Evolutionary conservation across 2,329 filamentous ascomycete species (phyloP).

Genomic region (Aspergillus brasiliensis): DNA sequence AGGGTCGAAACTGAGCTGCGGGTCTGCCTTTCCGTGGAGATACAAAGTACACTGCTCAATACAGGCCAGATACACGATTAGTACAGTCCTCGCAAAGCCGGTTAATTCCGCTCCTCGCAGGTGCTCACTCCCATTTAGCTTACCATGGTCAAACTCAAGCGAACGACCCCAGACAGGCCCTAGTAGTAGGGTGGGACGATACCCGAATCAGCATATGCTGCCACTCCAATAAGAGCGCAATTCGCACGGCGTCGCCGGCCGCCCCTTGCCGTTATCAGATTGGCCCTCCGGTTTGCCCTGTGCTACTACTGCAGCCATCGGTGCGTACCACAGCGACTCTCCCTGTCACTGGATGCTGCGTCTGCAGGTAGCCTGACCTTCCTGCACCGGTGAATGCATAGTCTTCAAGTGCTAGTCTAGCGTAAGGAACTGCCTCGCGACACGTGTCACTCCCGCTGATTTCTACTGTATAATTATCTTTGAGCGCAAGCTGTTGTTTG

Average conservation of each 20-base stretch:
- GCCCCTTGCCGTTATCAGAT: slow-evolving; percentile 6
- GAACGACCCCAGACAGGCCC: slow-evolving; percentile 1
- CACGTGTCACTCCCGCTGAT: slow-evolving; percentile 1
- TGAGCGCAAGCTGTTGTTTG: neutral
- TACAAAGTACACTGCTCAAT: neutral
- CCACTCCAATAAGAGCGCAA: neutral
- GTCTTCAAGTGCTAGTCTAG: neutral
- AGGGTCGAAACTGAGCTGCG: slow-evolving; percentile 4
- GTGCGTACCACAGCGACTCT: neutral
- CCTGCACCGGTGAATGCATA: neutral
- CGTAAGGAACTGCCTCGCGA: slow-evolving; percentile 2
- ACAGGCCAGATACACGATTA: neutral
- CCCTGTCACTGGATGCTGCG: neutral
- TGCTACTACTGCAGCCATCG: neutral
- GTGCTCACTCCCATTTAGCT: neutral
- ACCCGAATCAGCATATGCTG: slow-evolving; percentile 5
- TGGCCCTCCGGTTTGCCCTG: slow-evolving; percentile 1
- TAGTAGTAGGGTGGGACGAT: slow-evolving; percentile 7
- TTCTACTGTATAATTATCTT: neutral
- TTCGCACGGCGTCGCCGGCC: neutral
- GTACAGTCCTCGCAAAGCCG: neutral
- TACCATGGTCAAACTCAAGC: slow-evolving; percentile 1
- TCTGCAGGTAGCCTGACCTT: neutral
- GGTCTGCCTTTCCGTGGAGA: neutral
- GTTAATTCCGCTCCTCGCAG: slow-evolving; percentile 2